Conservation (phyloP, 768 basidiomycete species). For the Amanita jacksonii region DNA sequence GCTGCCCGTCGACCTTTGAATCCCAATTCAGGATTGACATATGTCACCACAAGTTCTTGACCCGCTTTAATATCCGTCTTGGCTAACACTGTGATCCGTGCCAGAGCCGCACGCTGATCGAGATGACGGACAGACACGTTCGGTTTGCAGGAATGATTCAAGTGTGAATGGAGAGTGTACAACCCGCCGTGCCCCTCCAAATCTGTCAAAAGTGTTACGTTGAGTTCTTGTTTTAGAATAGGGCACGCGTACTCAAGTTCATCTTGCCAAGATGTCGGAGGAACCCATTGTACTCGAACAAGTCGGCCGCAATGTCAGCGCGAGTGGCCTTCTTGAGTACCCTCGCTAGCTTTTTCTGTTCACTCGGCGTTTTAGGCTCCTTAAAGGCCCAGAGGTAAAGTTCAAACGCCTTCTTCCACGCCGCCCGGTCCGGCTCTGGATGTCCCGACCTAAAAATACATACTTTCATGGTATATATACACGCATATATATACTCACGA, state of each 20-base stretch:
- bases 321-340: conserved; percentile 43
- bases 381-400: conserved; percentile 55
- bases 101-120: conserved; percentile 56
- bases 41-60: conserved; percentile 70
- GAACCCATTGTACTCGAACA: conserved; percentile 76
- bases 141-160: conserved; percentile 80
- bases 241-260: conserved; percentile 57
- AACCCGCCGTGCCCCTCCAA: conserved; percentile 82
- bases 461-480: not conserved
- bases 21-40: conserved; percentile 59
- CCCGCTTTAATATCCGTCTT: conserved; percentile 51
- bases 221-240: no score
- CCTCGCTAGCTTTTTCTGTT: conserved; percentile 49
- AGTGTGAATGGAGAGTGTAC: conserved; percentile 76
- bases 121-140: conserved; percentile 75
- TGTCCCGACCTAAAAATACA: conserved; percentile 9
- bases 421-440: conserved; percentile 49
- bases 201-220: no score
- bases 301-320: conserved; percentile 38
- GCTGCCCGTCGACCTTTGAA: conserved; percentile 39
- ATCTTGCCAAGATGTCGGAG: conserved; percentile 65
- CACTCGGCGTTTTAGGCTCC: conserved; percentile 36
- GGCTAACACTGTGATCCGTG: conserved; percentile 71
- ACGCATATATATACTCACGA: conserved; percentile 21
- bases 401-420: conserved; percentile 59